Evolutionary conservation across 805 yeast genomes (phyloP), one percentile per base, ranked within the genome.

Genomic region (Peterozyma toletana): DNA sequence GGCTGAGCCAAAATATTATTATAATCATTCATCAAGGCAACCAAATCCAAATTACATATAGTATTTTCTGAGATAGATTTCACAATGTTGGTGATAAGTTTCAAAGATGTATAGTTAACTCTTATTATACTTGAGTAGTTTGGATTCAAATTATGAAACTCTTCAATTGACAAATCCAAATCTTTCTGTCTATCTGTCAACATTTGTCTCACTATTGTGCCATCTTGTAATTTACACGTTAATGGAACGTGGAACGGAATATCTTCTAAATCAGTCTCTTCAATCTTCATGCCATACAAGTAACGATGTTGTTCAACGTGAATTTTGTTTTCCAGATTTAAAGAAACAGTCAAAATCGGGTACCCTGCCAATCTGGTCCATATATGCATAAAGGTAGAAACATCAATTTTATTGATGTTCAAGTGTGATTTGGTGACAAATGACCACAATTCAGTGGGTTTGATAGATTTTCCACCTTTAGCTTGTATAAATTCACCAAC

Each of bases 171-270:
- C 34, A 63, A 51, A 10, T 64, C 66, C 36, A 65, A 48, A 30
- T 51, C 52, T 59, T 53, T 37, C 35, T 53, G 60, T 49, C 78
- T 57, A 47, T 75, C 81, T 6, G 68, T 68, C 53, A 74, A 43
- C 40, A 78, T 48, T 37, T 66, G 60, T 49, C 71, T 68, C 27
- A 58, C 57, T 1, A 64, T 48, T 17, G 64, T 55, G 2, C 62
- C 73, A 58, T 58, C 66, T 18, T 38, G 42, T 2, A 64, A 50
- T 39, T 62, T 70, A 33, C 77, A 56, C 3, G 69, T 58, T 47
- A 85, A 57, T 3, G 91, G 90, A 38, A 83, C 63, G 49, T 80
- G 83, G 54, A 66, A 83, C 3, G 83, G 82, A 35, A 67, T 62
- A 51, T 81, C 80, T 55, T 80, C 86, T 33, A 69, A 50, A 11